Conservation (phyloP, 768 basidiomycete genomes). For the Gymnopilus junonius region DNA sequence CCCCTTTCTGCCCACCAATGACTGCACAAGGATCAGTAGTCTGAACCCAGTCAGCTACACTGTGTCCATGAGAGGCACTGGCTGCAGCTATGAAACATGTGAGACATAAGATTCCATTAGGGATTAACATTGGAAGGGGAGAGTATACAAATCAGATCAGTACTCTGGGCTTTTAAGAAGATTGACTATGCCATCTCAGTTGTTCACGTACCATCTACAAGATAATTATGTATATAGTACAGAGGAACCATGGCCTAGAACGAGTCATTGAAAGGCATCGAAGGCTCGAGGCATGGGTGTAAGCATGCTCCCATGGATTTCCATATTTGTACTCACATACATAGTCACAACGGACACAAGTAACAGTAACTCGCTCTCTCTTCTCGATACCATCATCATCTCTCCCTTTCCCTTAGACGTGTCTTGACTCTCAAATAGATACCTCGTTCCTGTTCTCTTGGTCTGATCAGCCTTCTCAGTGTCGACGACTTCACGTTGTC, state of each 20-base stretch:
- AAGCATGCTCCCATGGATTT: too few species aligned
- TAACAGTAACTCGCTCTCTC: too few species aligned
- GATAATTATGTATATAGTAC: slow-evolving; percentile 23
- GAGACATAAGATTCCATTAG: slow-evolving; percentile 9
- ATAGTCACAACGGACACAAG: too few species aligned
- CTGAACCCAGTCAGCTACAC: background rate
- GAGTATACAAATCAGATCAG: background rate
- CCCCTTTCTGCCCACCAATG: slow-evolving; percentile 62
- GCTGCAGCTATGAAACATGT: slow-evolving; percentile 13
- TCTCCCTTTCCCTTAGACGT: too few species aligned
- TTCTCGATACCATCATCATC: too few species aligned
- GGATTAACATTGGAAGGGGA: slow-evolving; percentile 10
- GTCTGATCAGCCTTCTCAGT: too few species aligned
- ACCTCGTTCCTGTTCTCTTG: too few species aligned
- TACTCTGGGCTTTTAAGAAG: slow-evolving; percentile 5
- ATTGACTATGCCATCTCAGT: background rate
- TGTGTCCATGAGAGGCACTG: background rate
- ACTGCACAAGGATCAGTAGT: slow-evolving; percentile 57
- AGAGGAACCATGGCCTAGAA: background rate
- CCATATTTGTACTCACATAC: too few species aligned
- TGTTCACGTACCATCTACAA: slow-evolving; percentile 2
- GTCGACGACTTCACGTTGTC: too few species aligned
- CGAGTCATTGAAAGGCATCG: slow-evolving; percentile 10
- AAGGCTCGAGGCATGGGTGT: background rate
- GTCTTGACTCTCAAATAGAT: too few species aligned